Base-by-base conservation (phyloP, 345 rosid genomes). In the Turritis glabra region DNA sequence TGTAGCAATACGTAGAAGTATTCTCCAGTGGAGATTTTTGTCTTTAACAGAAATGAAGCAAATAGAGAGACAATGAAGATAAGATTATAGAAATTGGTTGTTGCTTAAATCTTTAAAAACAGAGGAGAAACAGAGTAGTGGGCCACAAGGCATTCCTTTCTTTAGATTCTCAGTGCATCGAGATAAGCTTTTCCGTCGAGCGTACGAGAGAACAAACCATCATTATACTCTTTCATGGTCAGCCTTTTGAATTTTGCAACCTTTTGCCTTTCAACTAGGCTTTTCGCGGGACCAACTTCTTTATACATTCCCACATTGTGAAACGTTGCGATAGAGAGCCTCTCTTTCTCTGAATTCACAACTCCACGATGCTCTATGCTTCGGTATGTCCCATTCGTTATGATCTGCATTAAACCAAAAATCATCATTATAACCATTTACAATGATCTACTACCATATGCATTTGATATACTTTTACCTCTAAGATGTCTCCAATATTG, bases 401-500 rank as follows among this genome's bases (percentile, higher is more conserved):
- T 32, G 23, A 84, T 81, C 83, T 81, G 64, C 35, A 22, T 37
- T 12, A 19, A 25, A 21, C n/a, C 11, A 2, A 18, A 41, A n/a
- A 9, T 2, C 19, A 67, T 18, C 19, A 64, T 23, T 22, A 68
- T 1, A 60, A n/a, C 46, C 26, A 50, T 51, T 15, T 25, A 38
- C 21, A 32, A 11, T 6, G 7, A 46, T 55, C 41, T 8, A 68
- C 21, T 13, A 30, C 23, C 11, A 3, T 30, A 47, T 55, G 62
- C 5, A 21, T 30, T 30, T 73, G 3, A 14, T 27, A 21, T 72
- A 19, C 5, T 1, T 18, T 19, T 65, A 84, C 87, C 82, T 82
- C 83, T 30, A 84, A n/a, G 25, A 75, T 10, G 71, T 89, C 90
- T 7, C 90, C 94, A 17, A 85, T 55, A 50, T 89, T 87, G 76